Base-by-base conservation (phyloP, 345 rosid genomes). In the Lagerstroemia speciosa region DNA sequence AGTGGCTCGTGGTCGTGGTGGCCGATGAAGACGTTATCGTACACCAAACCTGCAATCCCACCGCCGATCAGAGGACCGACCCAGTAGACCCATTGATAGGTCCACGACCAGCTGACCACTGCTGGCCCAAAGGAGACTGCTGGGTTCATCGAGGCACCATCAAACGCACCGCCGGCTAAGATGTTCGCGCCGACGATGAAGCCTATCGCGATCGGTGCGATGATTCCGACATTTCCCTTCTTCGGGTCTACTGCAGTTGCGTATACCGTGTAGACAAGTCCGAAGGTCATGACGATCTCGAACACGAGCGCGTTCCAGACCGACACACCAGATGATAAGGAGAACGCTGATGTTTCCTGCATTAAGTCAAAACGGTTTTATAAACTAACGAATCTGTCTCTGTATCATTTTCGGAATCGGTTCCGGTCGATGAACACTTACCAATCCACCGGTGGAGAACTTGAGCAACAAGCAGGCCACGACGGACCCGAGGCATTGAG, bases 381-480 rank as follows among this genome's bases (percentile, higher is more conserved):
- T 36, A 36, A 36, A 36, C 38, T 36, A 36, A 4, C 38, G 7
- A 36, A 4, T 41, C 10, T 41, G 46, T 41, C 14, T 41, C 15
- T 41, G 46, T 41, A 41, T 41, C 16, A 41, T 43, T 43, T 43
- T 14, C 55, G 9, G 2, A 1, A 19, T 48, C 14, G 5, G 6
- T 20, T 67, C 1, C 15, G 14, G 30, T 5, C 46, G 46, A 40
- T 52, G 20, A 1, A 45, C 16, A 41, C 79, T 72, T 73, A 85
- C 92, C 86, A 89, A 57, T 37, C 93, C 76, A 38, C 72, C 92
- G 0, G 96, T 89, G 60, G 90, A 69, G 71, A 86, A 83, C 78
- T 83, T 89, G 24, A 91, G 96, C 24, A 91, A 81, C 76, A 84
- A 64, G 88, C 97, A 91, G 69, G 96, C 97, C 17, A 82, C 87